A percentile compares a stretch with the other conserved stretches of the same genome.
Conservation (phyloP, 306 rosid genomes). For the Bauhinia variegata region DNA sequence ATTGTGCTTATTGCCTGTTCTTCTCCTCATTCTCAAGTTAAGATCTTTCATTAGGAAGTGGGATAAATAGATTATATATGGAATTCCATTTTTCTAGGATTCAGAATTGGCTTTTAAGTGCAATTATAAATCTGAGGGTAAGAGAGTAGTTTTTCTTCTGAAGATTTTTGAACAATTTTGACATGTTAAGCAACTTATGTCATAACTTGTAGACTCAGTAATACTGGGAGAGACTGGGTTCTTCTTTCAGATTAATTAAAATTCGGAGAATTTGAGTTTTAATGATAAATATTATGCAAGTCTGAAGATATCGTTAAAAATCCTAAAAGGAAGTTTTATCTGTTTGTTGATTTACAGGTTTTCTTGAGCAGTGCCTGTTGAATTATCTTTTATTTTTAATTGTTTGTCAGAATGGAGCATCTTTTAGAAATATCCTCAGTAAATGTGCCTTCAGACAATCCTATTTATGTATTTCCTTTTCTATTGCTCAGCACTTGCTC, state of each 20-base stretch:
- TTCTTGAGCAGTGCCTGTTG: slow-evolving; percentile 27
- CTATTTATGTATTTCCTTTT: slow-evolving; percentile 32
- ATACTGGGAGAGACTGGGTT: slow-evolving; percentile 6
- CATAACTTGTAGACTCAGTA: slow-evolving; percentile 10
- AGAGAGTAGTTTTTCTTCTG: neutral
- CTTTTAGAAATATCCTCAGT: slow-evolving; percentile 15
- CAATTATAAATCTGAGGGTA: neutral
- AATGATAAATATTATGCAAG: slow-evolving; percentile 27
- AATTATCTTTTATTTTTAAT: slow-evolving; percentile 17
- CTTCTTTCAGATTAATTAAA: slow-evolving; percentile 9
- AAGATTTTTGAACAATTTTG: neutral
- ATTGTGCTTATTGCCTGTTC: neutral
- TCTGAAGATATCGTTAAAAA: slow-evolving; percentile 8
- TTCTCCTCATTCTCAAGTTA: neutral
- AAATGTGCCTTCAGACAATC: slow-evolving; percentile 21
- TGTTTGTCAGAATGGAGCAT: slow-evolving; percentile 21
- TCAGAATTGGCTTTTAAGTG: neutral
- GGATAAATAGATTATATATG: neutral
- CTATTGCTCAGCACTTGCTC: slow-evolving; percentile 77
- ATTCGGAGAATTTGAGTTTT: slow-evolving; percentile 21
- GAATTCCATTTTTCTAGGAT: neutral
- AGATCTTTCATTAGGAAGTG: neutral
- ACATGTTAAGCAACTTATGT: neutral
- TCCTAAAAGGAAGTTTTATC: slow-evolving; percentile 8
- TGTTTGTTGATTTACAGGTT: neutral